Base-by-base conservation (phyloP, 495 filamentous ascomycete species). In the Beverwykella pulmonaria region DNA sequence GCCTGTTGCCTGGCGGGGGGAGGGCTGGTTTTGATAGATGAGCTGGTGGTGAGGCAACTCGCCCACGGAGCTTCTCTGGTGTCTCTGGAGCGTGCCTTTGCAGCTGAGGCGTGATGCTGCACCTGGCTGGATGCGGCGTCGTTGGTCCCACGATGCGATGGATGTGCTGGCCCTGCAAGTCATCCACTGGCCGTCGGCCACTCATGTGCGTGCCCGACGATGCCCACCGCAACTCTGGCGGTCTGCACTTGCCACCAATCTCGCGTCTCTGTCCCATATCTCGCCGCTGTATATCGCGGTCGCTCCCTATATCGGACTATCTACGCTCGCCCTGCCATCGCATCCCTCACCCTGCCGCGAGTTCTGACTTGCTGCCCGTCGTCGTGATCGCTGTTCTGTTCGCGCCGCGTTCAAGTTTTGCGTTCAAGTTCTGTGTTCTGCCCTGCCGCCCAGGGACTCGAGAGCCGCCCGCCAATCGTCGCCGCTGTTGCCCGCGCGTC, bases 121-220 rank as follows among this genome's bases (percentile, higher is more conserved):
- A 39, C 20, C n/a, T 25, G 15, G 52, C 52, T 14, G 65, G 29
- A 10, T 7, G 9, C n/a, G 19, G 57, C 39, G 41, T 59, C 48
- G 48, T 27, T 27, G 20, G 48, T 22, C 48, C 44, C 48, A 50
- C 19, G 48, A 25, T 25, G 12, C 52, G 61, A 10, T 46, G 36
- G 53, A 64, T 64, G 54, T 69, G 60, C 61, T 64, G 66, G 66
- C 54, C 20, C 66, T 69, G 65, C 66, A 69, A 62, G 60, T 59
- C 66, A 69, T 69, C 46, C 44, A 44, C 2, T 41, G 30, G 36
- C 32, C 32, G 32, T 5, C 55, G 12, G 30, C n/a, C 26, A 20
- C 32, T 25, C 48, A 29, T 25, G 48, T 10, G 48, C 48, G 48
- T 19, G 23, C 52, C 4, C 25, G 29, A 34, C 52, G 26, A 55